These are phyloP conservation scores for Microbotryum silenes-acaulis DNA, from an alignment of 1,284 basidiomycete genomes.

Conservation along the genomic window DNA sequence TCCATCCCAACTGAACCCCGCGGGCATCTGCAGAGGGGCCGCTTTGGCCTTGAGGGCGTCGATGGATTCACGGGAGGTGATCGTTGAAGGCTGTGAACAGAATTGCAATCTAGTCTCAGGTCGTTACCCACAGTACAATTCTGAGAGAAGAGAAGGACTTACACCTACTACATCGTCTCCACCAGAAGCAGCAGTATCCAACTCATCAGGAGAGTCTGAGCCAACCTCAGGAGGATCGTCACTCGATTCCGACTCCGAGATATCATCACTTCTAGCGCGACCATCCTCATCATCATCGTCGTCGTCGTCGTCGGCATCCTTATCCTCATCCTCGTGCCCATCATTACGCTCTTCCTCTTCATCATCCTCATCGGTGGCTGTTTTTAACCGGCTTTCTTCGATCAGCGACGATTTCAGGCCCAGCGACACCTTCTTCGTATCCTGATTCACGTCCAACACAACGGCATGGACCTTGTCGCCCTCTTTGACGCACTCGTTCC, in stretches of 20 bases:
- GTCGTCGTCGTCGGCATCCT: constrained; percentile 43
- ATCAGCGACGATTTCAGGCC: constrained; percentile 83
- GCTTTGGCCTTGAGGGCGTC: constrained; percentile 24
- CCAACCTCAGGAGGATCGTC: too few species aligned
- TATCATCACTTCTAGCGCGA: constrained; percentile 1
- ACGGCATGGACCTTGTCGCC: constrained; percentile 79
- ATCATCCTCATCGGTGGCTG: constrained; percentile 37
- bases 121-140: too few species aligned
- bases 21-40: constrained; percentile 41
- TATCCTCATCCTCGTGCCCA: constrained; percentile 22
- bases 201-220: too few species aligned
- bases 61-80: constrained; percentile 48
- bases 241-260: neutral
- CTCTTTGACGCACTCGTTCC: constrained; percentile 63
- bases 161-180: too few species aligned
- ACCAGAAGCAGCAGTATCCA: too few species aligned
- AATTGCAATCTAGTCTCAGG: neutral
- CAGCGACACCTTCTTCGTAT: constrained; percentile 70
- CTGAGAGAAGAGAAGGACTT: too few species aligned
- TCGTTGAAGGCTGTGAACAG: constrained; percentile 33
- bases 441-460: constrained; percentile 61
- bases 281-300: constrained; percentile 38
- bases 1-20: constrained; percentile 50
- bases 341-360: constrained; percentile 6
- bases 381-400: constrained; percentile 42